Conservation (phyloP, 495 filamentous ascomycete genomes). For the Xylaria bambusicola region DNA sequence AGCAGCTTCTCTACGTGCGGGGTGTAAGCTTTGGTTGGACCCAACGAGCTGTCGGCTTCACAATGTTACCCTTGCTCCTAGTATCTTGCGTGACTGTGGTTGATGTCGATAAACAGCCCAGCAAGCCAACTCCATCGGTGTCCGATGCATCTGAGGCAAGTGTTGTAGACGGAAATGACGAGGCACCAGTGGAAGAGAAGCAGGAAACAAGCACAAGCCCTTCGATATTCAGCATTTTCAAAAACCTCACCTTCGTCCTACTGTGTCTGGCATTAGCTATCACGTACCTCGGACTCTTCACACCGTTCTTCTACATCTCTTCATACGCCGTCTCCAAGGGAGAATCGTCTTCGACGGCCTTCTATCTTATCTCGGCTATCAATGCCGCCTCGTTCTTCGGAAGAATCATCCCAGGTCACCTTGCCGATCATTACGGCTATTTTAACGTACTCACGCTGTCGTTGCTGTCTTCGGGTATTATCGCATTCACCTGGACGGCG, state of each 20-base stretch:
- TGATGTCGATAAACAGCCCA: slow-evolving; percentile 29
- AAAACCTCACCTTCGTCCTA: slow-evolving; percentile 20
- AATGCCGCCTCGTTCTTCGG: slow-evolving; percentile 55
- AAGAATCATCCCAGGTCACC: slow-evolving; percentile 49
- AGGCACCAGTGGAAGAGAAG: not conserved
- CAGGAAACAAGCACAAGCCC: slow-evolving; percentile 2
- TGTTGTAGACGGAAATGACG: not conserved
- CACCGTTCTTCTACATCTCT: slow-evolving; percentile 55
- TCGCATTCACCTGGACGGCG: slow-evolving; percentile 42
- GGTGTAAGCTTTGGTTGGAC: slow-evolving; percentile 56
- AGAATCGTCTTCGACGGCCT: slow-evolving; percentile 45
- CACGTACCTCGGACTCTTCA: slow-evolving; percentile 51
- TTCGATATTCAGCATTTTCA: slow-evolving; percentile 20
- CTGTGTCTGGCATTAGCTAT: slow-evolving; percentile 31
- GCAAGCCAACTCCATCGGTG: slow-evolving; percentile 29
- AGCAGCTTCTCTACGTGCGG: slow-evolving; percentile 31
- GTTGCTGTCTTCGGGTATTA: slow-evolving; percentile 33
- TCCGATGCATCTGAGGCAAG: not conserved
- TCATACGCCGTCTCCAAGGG: slow-evolving; percentile 45
- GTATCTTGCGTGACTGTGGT: slow-evolving; percentile 39
- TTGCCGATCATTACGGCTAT: slow-evolving; percentile 51
- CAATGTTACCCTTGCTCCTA: slow-evolving; percentile 45
- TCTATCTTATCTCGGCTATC: slow-evolving; percentile 49
- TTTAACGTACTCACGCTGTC: slow-evolving; percentile 43
- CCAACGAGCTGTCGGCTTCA: slow-evolving; percentile 56